These are phyloP conservation scores for Viridothelium virens DNA, from an alignment of 495 filamentous ascomycete genomes.

Conservation along the genomic window DNA sequence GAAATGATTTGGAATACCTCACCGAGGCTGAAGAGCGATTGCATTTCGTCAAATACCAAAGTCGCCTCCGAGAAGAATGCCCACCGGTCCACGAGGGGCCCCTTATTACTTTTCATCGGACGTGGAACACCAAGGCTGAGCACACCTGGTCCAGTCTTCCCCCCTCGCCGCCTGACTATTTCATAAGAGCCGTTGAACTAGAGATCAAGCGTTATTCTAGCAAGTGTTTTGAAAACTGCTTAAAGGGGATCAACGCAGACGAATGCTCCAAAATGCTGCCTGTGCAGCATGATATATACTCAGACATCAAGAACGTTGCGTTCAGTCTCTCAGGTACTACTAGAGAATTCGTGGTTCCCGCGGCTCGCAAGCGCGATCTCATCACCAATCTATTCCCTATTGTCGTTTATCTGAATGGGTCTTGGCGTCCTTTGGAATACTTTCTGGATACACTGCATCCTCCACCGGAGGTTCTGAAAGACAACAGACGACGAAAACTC, in stretches of 20 bases:
- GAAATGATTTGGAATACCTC: neutral
- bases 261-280: neutral
- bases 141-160: neutral
- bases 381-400: neutral
- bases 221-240: neutral
- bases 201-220: neutral
- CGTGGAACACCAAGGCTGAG: neutral
- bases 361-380: neutral
- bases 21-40: neutral
- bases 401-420: neutral
- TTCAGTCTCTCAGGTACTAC: neutral
- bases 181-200: neutral
- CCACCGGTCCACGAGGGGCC: neutral
- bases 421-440: neutral
- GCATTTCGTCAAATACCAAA: conserved; percentile 4
- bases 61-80: neutral
- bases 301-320: conserved; percentile 1
- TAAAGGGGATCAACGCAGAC: neutral
- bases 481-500: neutral
- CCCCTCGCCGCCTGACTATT: neutral
- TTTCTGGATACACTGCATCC: conserved; percentile 2
- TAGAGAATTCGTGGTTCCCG: conserved; percentile 1
- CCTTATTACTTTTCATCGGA: neutral
- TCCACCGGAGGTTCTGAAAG: neutral
- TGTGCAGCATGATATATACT: neutral